Conservation (phyloP, 768 basidiomycete species). For the Lactarius trivialis region DNA sequence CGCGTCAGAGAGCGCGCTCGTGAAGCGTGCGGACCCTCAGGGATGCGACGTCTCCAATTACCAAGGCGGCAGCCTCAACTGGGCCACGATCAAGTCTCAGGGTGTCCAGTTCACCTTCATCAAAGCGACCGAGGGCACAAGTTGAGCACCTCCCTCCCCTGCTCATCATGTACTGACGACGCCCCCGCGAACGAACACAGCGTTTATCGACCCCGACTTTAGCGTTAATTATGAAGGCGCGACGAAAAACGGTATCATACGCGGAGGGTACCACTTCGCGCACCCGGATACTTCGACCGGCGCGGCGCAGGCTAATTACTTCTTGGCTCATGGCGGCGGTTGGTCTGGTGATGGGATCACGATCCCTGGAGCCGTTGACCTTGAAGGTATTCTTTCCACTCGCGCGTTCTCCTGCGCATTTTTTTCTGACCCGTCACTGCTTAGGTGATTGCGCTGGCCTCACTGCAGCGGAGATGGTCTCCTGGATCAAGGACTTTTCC, state of each 20-base stretch:
- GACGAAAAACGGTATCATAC: constrained; percentile 48
- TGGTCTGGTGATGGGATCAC: constrained; percentile 6
- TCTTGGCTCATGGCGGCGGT: constrained; percentile 38
- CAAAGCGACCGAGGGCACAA: constrained; percentile 62
- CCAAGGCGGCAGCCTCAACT: constrained; percentile 42
- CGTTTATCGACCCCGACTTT: constrained; percentile 41
- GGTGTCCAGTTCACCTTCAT: constrained; percentile 54
- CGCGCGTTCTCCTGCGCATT: no score
- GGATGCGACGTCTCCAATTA: constrained; percentile 53
- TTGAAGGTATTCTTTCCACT: neutral
- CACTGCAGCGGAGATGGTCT: constrained; percentile 48
- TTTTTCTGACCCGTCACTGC: constrained; percentile 22
- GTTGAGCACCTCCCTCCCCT: constrained; percentile 26
- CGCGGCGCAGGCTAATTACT: constrained; percentile 52
- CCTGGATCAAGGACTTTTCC: constrained; percentile 58
- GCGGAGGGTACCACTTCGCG: constrained; percentile 58
- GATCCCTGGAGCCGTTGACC: constrained; percentile 2
- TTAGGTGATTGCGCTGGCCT: constrained; percentile 51
- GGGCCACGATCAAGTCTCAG: constrained; percentile 44
- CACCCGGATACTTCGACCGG: constrained; percentile 48
- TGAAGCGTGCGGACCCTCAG: constrained; percentile 35
- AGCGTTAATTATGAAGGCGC: constrained; percentile 49
- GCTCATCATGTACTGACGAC: neutral
- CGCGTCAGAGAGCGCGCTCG: constrained; percentile 2
- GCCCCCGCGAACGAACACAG: constrained; percentile 11